Percentiles rank a stretch among this genome's conserved stretches.
Evolutionary conservation across 495 filamentous ascomycete species (phyloP).

Genomic region (Neurospora sp.): DNA sequence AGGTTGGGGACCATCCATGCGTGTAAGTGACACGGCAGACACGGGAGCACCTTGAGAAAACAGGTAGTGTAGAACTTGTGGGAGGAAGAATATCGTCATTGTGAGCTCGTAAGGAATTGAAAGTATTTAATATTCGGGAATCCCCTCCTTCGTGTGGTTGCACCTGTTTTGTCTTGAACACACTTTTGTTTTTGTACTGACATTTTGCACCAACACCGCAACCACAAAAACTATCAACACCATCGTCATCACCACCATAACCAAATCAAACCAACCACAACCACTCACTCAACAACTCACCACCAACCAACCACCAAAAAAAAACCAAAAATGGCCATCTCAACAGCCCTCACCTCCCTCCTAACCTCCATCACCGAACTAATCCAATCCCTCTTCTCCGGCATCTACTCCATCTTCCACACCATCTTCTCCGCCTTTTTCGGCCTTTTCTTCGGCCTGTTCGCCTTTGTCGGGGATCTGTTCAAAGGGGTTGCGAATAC

Average conservation of each 20-base stretch:
- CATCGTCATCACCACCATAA: too few species aligned
- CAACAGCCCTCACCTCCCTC: conserved; percentile 21
- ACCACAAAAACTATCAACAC: too few species aligned
- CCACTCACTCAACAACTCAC: too few species aligned
- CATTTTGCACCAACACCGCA: background rate
- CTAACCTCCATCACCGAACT: conserved; percentile 25
- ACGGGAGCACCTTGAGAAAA: background rate
- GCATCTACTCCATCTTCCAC: conserved; percentile 19
- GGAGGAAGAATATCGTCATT: background rate
- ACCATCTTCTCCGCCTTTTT: conserved; percentile 17
- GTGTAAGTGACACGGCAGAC: too few species aligned
- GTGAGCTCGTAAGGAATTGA: background rate
- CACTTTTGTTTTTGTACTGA: too few species aligned
- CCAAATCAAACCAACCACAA: background rate
- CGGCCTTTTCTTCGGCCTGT: conserved; percentile 17
- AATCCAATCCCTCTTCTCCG: conserved; percentile 18
- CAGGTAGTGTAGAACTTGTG: background rate
- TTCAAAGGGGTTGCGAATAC: conserved; percentile 22
- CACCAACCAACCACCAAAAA: too few species aligned
- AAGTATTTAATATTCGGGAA: background rate
- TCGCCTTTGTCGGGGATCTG: conserved; percentile 17
- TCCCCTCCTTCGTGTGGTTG: background rate
- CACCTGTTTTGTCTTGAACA: background rate
- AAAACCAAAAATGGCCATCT: conserved; percentile 27
- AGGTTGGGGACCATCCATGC: too few species aligned